Base-by-base conservation (phyloP, 306 rosid species). In the Luffa acutangula region DNA sequence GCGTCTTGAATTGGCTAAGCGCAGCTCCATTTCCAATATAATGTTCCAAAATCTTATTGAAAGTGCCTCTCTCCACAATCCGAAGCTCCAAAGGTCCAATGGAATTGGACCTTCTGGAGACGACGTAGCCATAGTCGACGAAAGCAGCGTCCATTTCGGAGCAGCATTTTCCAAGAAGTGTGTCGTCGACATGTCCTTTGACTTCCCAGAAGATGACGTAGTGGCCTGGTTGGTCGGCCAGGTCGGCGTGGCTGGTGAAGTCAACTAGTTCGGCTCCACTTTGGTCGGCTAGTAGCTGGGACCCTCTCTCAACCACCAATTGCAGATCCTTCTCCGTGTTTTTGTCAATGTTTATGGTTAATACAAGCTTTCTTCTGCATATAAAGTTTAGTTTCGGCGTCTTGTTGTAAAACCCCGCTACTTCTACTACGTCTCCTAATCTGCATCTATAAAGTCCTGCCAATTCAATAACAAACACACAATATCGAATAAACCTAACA, bases 371-470 rank as follows among this genome's bases (percentile, higher is more conserved):
- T 69, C 97, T 89, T 80, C 98, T 83, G 91, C 92, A 92, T 36
- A 89, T 78, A 45, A 94, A 94, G 82, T 78, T 92, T 75, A 94
- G 56, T 78, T 94, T 94, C 42, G 98, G 98, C 21, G 93, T 90
- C 66, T 91, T 88, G 6, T 82, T 88, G 89, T 92, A 89, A 79
- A 92, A 94, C 0, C 91, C 95, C 0, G 76, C 88, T 80, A 94
- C 98, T 88, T 94, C 98, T 83, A 94, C 98, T 57, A 94, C 93
- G 64, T 94, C 98, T 20, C 98, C 98, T 81, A 94, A 64, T n/a
- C 93, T 84, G 88, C 78, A 92, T 83, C 98, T 88, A 37, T 94
- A 94, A 6, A 94, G 82, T n/a, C 98, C 98, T 94, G 91, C 21
- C 4, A 25, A 25, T 25, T 25, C 31, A 25, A 25, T 25, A 25